Conservation (phyloP, 352 stramenopile genomes). For the Pythium phragmitis region DNA sequence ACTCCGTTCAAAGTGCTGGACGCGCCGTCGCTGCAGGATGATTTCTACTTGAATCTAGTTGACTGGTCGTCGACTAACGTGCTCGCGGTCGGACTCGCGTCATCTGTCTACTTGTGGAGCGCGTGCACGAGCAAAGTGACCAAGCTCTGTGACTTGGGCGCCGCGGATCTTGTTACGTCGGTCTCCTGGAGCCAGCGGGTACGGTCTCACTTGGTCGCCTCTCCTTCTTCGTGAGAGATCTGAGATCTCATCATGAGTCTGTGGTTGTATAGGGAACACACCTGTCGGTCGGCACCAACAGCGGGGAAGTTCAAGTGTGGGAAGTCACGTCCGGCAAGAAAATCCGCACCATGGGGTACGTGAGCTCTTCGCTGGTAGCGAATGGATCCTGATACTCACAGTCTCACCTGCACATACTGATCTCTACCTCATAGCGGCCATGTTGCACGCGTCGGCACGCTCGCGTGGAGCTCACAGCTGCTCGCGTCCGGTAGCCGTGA, state of each 20-base stretch:
- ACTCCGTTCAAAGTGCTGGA: slow-evolving; percentile 97
- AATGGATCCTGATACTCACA: too few species aligned
- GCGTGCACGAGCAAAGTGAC: slow-evolving; percentile 91
- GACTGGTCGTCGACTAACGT: slow-evolving; percentile 97
- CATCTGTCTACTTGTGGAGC: slow-evolving; percentile 95
- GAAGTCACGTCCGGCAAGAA: slow-evolving; percentile 88
- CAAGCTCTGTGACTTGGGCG: slow-evolving; percentile 91
- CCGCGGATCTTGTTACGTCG: slow-evolving; percentile 87
- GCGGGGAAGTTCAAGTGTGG: slow-evolving; percentile 95
- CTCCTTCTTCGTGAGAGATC: too few species aligned
- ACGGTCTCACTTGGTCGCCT: slow-evolving; percentile 12
- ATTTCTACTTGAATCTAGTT: slow-evolving; percentile 99
- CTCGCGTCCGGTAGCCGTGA: slow-evolving; percentile 95
- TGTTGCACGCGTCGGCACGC: slow-evolving; percentile 89
- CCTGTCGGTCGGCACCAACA: slow-evolving; percentile 92
- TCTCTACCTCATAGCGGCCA: slow-evolving; percentile 62
- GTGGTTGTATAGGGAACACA: slow-evolving; percentile 66
- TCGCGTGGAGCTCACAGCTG: slow-evolving; percentile 90
- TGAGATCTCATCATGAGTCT: neutral
- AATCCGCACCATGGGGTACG: slow-evolving; percentile 88
- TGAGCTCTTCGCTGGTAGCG: neutral
- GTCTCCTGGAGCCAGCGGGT: slow-evolving; percentile 93
- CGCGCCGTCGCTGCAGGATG: slow-evolving; percentile 94
- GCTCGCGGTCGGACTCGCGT: slow-evolving; percentile 92
- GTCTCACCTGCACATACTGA: neutral